Base-by-base conservation (phyloP, 352 stramenopile genomes). In the Hyaloperonospora brassicae region DNA sequence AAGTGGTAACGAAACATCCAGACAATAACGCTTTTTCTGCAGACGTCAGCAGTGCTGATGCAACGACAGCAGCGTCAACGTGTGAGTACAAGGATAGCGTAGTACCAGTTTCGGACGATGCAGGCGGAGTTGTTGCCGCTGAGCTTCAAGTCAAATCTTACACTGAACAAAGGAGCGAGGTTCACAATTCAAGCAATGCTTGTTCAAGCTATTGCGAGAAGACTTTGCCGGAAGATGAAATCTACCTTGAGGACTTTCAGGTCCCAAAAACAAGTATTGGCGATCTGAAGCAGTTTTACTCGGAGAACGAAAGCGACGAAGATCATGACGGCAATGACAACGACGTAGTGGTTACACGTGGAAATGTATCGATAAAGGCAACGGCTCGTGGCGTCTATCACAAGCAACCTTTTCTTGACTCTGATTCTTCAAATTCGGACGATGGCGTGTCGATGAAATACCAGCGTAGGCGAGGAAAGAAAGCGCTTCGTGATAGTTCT, bases 201-300 rank as follows among this genome's bases (percentile, higher is more conserved):
- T 62, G 35, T 11, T 27, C 57, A 34, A 50, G 21, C 6, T 35
- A 52, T 39, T 14, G 31, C 3, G 55, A 50, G 17, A 68, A 70
- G 36, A 12, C 41, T 5, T 73, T 60, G 35, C 38, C 59, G 10
- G 70, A 79, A 44, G 61, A 76, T 40, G 50, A 68, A 12, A 69
- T 87, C 39, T 70, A 71, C 31, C 52, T 91, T n/a, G 80, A 89
- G 31, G 83, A 93, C 52, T 93, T 91, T 45, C 71, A 86, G 39
- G 80, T 87, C 1, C 76, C 76, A 1, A 83, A 81, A 57, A 41
- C 57, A 12, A 71, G 72, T 22, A 65, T 58, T 17, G 76, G 65
- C 14, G 79, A 93, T 24, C 53, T 93, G 22, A 79, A 91, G 50
- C 62, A 73, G 34, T 93, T 93, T 57, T 91, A 89, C 51, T 89